Evolutionary conservation across 148 eudicot genomes (phyloP), one percentile per base, ranked within the genome.

Genomic region (Dianthus caryophyllus): DNA sequence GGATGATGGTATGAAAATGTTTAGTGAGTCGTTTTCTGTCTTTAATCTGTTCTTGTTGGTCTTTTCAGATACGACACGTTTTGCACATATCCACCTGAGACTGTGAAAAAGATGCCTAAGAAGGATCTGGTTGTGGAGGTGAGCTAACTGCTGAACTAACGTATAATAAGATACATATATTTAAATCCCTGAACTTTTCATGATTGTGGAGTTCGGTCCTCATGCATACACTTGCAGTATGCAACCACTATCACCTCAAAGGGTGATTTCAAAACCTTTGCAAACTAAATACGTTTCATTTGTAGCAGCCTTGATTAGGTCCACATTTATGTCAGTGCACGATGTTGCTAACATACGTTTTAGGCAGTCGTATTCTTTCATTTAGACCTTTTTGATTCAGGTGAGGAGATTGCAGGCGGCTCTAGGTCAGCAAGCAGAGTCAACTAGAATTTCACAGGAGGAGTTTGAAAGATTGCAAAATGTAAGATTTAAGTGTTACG

Each of bases 371-470:
- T 66, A 22, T 47, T 64, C 39, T 50, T 62, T 6, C 38, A 26
- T 61, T 29, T 65, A 31, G 36, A 7, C 7, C 41, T 43, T 4
- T 72, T 67, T 67, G 39, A 43, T 75, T 68, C 71, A 92, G 98
- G 98, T 93, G 57, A 89, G 98, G 96, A 85, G 95, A 79, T 85
- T 93, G 76, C 98, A 93, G 80, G 98, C 96, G 56, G 98, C 96
- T 61, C 89, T 93, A 27, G 91, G 95, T n/a, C 89, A 93, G 85
- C 98, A 93, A 80, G 80, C 88, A 29, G 96, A 89, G 73, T 87
- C 87, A 78, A 89, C 91, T 66, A 89, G 89, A 75, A 76, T 75
- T 78, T 89, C 87, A 73, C 91, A 87, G 74, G 95, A 87, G 75
- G 96, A 93, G 76, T 87, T 75, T 76, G 98, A 93, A 79, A 79